phyloP scores from a whole-genome alignment of 257 asterid genomes.

The Echium plantagineum region DNA sequence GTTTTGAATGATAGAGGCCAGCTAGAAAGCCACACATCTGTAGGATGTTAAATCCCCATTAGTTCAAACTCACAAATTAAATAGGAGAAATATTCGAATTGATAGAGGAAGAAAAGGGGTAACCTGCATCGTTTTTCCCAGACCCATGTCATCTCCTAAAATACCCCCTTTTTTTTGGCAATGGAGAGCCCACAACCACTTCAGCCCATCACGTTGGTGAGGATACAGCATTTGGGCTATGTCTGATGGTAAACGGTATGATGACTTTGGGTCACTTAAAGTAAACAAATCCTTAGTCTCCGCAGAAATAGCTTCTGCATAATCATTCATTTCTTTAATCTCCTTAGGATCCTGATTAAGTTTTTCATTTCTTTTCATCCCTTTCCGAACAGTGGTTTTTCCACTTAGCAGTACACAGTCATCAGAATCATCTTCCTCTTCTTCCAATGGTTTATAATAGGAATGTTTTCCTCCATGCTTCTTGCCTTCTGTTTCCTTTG shows the following conservation, averaged over 20 bases:
- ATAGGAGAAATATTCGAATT: neutral
- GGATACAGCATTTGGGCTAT: slow-evolving; percentile 71
- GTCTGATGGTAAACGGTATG: slow-evolving; percentile 46
- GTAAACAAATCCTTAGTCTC: slow-evolving; percentile 23
- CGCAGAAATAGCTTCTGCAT: slow-evolving; percentile 27
- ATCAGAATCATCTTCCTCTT: slow-evolving; percentile 22
- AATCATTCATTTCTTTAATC: slow-evolving; percentile 18
- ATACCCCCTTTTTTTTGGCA: slow-evolving; percentile 85
- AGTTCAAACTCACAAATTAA: neutral
- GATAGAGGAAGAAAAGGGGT: neutral
- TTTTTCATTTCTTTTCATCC: slow-evolving; percentile 27
- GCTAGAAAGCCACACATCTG: slow-evolving; percentile 82
- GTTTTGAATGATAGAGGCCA: slow-evolving; percentile 67
- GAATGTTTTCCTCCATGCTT: slow-evolving; percentile 21
- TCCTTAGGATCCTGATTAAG: slow-evolving; percentile 27
- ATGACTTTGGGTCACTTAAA: slow-evolving; percentile 38
- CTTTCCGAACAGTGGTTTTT: slow-evolving; percentile 20
- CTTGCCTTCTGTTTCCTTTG: slow-evolving; percentile 16
- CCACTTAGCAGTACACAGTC: slow-evolving; percentile 32
- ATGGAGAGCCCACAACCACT: slow-evolving; percentile 98
- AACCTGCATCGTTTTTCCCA: slow-evolving; percentile 99
- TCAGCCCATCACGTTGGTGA: slow-evolving; percentile 88
- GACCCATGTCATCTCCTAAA: slow-evolving; percentile 96
- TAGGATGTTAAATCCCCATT: slow-evolving; percentile 8
- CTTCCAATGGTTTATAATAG: slow-evolving; percentile 16